Evolutionary conservation across 1,139 yeast species (phyloP).

Genomic region (Candida anutae): DNA sequence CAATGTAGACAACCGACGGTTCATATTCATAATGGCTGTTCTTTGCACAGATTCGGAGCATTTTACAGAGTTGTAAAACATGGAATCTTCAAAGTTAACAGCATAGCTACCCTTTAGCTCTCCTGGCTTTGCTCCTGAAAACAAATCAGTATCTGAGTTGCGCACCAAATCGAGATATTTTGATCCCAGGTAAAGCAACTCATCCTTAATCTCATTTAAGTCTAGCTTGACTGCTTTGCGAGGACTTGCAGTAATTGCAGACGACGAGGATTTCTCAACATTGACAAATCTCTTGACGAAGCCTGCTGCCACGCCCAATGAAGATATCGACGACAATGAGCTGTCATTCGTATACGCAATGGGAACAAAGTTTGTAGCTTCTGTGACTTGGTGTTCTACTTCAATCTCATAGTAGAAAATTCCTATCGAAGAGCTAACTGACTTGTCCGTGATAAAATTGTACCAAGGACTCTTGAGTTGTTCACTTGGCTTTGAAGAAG

Average conservation of each 20-base stretch:
- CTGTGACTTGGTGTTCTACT: conserved; percentile 23
- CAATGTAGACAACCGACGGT: conserved; percentile 27
- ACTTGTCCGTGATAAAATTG: conserved; percentile 30
- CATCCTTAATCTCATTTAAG: conserved; percentile 23
- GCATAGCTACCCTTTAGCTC: conserved; percentile 37
- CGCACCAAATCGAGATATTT: neutral
- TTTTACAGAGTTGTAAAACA: conserved; percentile 33
- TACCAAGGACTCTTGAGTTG: conserved; percentile 12
- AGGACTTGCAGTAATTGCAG: neutral
- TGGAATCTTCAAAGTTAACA: conserved; percentile 33
- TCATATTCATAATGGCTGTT: conserved; percentile 27
- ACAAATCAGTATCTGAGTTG: conserved; percentile 1
- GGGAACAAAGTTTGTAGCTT: conserved; percentile 24
- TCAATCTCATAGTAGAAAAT: conserved; percentile 33
- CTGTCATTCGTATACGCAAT: conserved; percentile 27
- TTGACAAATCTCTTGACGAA: conserved; percentile 22
- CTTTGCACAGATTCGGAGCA: conserved; percentile 24
- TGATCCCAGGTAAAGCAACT: conserved; percentile 10
- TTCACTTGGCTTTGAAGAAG: conserved; percentile 3
- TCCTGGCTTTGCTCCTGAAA: conserved; percentile 23
- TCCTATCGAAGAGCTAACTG: conserved; percentile 24
- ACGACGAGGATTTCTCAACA: neutral
- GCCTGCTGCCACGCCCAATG: conserved; percentile 30
- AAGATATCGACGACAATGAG: conserved; percentile 25
- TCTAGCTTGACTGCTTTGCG: conserved; percentile 11